Base-by-base conservation (phyloP, 2,329 filamentous ascomycete species). In the Penicillium sp. region DNA sequence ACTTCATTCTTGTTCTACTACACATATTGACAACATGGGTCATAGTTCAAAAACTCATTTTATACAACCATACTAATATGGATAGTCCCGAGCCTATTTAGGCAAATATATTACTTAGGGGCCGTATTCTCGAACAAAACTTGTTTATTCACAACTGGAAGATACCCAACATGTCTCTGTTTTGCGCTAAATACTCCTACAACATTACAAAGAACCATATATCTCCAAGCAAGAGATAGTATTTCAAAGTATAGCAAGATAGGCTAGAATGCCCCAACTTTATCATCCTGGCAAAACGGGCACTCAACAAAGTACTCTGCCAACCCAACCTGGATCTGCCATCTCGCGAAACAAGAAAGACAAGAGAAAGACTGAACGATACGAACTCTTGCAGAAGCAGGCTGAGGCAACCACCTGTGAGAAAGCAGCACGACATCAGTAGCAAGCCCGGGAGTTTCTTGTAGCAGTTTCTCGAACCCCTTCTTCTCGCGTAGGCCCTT, bases 391-490 rank as follows among this genome's bases (percentile, higher is more conserved):
- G 25, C 28, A 30, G 49, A 44, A 1, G 31, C 31, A 16, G 30
- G 25, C 17, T 43, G 30, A 28, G 38, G 38, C 16, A 51, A 4
- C 19, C 37, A 45, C 11, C 25, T 35, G 3, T 33, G 40, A n/a
- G 49, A 51, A 33, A 51, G 49, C 4, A 51, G 25, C 8, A 51
- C 30, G 30, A 51, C 25, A 37, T 51, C 49, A 8, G 38, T 51
- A 30, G 49, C 40, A 22, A 51, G 49, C 1, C 49, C 40, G 10
- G 49, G 40, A 16, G 37, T 45, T 26, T 51, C 35, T 36, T 44
- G 22, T 30, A 51, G 5, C 9, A 51, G 8, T n/a, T 4, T 37
- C 42, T 45, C 31, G 5, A 51, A 37, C 16, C 6, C 31, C 2
- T 45, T 16, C 8, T 22, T 51, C 31, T 36, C 22, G 4, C 49